Percentiles rank a stretch among this genome's conserved stretches.
These are phyloP conservation scores for Neurospora sp. DNA, from an alignment of 2,329 filamentous ascomycete species.

Conservation along the genomic window DNA sequence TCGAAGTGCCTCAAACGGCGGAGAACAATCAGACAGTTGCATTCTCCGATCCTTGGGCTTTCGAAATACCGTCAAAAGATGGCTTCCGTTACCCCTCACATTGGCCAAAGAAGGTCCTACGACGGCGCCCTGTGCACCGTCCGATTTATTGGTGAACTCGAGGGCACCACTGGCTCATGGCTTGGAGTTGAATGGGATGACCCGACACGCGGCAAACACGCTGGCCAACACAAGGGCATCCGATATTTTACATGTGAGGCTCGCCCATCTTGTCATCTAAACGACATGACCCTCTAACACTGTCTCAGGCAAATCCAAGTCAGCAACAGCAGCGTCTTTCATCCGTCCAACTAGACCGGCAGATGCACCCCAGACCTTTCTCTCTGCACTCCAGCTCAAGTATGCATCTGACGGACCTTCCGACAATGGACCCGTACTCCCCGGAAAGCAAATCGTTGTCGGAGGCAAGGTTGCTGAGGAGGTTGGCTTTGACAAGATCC, in stretches of 20 bases:
- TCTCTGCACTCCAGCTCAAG: slow-evolving; percentile 72
- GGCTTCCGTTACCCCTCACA: slow-evolving; percentile 26
- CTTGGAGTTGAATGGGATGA: slow-evolving; percentile 98
- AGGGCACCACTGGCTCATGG: slow-evolving; percentile 70
- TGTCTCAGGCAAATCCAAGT: slow-evolving; percentile 44
- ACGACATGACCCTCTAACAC: slow-evolving; percentile 6
- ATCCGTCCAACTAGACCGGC: slow-evolving; percentile 64
- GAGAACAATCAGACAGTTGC: neutral
- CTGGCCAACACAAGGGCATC: slow-evolving; percentile 68
- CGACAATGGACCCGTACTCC: slow-evolving; percentile 16
- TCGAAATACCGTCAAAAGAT: slow-evolving; percentile 21
- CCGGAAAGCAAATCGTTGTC: slow-evolving; percentile 49
- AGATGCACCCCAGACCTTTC: slow-evolving; percentile 61
- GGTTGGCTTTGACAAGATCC: slow-evolving; percentile 90
- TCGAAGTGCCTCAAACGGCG: neutral
- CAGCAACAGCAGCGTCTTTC: slow-evolving; percentile 72
- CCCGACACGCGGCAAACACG: slow-evolving; percentile 73
- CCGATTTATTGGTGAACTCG: slow-evolving; percentile 68
- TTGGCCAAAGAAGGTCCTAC: slow-evolving; percentile 73
- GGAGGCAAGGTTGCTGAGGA: slow-evolving; percentile 84
- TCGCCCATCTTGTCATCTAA: neutral
- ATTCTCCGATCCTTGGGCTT: no score
- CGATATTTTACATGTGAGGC: slow-evolving; percentile 73
- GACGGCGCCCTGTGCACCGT: slow-evolving; percentile 72
- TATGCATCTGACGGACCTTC: slow-evolving; percentile 56